Conservation (phyloP, 768 basidiomycete genomes). For the Tulasnella sp. region DNA sequence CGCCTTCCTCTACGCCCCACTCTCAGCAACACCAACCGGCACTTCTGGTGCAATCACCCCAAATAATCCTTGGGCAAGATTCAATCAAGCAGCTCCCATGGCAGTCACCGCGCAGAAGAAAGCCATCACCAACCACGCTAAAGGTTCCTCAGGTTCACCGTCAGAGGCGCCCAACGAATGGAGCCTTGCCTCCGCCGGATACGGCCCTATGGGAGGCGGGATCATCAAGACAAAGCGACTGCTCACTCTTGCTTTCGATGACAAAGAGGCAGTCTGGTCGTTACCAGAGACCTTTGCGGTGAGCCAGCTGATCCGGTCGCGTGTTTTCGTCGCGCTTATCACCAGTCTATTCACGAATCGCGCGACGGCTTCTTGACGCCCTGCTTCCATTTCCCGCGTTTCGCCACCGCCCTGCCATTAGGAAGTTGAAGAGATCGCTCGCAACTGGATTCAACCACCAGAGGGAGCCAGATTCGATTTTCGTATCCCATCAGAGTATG, state of each 20-base stretch:
- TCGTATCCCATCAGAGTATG: constrained; percentile 81
- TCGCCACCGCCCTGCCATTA: constrained; percentile 27
- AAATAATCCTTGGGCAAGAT: background rate
- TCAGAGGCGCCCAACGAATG: background rate
- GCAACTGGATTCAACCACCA: constrained; percentile 82
- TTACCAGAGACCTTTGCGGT: constrained; percentile 64
- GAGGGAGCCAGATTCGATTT: constrained; percentile 67
- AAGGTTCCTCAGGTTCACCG: background rate
- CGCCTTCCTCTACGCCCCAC: background rate
- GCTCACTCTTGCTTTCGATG: constrained; percentile 71
- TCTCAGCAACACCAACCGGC: background rate
- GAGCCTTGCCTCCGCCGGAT: background rate
- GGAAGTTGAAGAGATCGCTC: constrained; percentile 74
- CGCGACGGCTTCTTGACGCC: background rate
- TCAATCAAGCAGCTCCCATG: background rate
- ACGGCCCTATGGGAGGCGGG: background rate
- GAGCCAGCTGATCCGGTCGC: constrained; percentile 28
- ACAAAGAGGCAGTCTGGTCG: constrained; percentile 80
- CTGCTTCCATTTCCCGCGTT: background rate
- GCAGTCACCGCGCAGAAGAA: background rate
- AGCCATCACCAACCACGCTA: background rate
- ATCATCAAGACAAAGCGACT: constrained; percentile 48
- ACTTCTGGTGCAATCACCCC: background rate
- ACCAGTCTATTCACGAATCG: background rate
- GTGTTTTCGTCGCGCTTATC: background rate